Percentiles rank a stretch among this genome's conserved stretches.
phyloP scores from a whole-genome alignment of 2,329 filamentous ascomycete species.

The Monosporascus sp. region DNA sequence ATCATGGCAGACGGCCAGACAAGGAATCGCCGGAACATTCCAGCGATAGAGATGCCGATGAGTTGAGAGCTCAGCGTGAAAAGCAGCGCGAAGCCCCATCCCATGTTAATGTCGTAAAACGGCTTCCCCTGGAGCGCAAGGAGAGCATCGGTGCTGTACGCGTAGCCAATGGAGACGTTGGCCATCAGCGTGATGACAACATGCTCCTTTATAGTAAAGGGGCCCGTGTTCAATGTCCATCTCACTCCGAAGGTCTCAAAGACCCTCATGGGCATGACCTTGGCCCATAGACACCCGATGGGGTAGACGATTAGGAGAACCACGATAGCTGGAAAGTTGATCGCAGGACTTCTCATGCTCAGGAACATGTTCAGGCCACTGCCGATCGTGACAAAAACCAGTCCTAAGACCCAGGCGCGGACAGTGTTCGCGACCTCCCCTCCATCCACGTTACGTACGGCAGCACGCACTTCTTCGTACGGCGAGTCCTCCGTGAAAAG shows the following conservation, averaged over 20 bases:
- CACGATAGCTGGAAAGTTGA: conserved; percentile 33
- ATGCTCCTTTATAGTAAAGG: conserved; percentile 42
- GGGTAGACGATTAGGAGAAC: conserved; percentile 37
- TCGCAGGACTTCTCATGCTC: conserved; percentile 27
- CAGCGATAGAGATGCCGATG: conserved; percentile 48
- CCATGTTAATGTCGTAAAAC: conserved; percentile 35
- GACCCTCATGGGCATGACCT: conserved; percentile 32
- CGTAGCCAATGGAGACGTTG: conserved; percentile 32
- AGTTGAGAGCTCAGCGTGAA: conserved; percentile 44
- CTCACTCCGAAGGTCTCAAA: conserved; percentile 36
- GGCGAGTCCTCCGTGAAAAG: conserved; percentile 32
- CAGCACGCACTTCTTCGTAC: conserved; percentile 34
- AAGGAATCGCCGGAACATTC: conserved; percentile 42
- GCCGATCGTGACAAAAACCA: conserved; percentile 37
- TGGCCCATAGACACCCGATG: conserved; percentile 38
- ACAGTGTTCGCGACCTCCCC: conserved; percentile 37
- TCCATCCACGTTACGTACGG: conserved; percentile 39
- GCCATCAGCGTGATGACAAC: conserved; percentile 39
- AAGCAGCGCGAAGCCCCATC: conserved; percentile 43
- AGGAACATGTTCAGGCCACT: conserved; percentile 33
- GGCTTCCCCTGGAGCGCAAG: conserved; percentile 35
- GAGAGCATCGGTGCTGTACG: conserved; percentile 34
- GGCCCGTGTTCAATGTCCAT: conserved; percentile 38
- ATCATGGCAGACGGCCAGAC: conserved; percentile 45
- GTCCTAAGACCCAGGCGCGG: conserved; percentile 38